A percentile compares a stretch with the other conserved stretches of the same genome.
Evolutionary conservation across 306 rosid genomes (phyloP).

Genomic region (Dalbergia oliveri): DNA sequence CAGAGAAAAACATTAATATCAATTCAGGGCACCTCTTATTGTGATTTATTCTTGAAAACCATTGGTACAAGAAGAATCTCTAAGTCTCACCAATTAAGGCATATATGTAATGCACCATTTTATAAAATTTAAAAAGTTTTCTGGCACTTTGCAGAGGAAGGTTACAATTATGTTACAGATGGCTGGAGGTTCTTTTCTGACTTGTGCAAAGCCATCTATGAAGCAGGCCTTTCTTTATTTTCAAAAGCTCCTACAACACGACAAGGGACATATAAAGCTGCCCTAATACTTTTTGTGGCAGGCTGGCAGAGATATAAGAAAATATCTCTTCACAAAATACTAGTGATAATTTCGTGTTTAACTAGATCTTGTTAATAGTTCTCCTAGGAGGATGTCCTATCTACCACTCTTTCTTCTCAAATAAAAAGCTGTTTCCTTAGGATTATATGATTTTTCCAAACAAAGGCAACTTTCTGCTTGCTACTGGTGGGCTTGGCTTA

Average conservation of each 20-base stretch:
- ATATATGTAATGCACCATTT: background rate
- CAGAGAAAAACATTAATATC: constrained; percentile 36
- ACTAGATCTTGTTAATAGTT: constrained; percentile 1
- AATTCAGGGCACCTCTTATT: constrained; percentile 37
- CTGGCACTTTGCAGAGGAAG: constrained; percentile 18
- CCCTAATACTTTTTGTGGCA: background rate
- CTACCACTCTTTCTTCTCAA: constrained; percentile 18
- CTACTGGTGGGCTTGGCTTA: background rate
- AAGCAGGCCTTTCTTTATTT: constrained; percentile 7
- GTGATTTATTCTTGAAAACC: constrained; percentile 14
- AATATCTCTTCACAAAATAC: constrained; percentile 19
- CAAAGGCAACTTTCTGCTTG: background rate
- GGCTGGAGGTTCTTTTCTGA: constrained; percentile 1
- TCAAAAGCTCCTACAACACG: constrained; percentile 15
- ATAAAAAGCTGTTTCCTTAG: background rate
- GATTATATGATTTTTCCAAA: background rate
- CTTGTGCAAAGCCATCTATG: constrained; percentile 23
- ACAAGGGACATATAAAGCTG: constrained; percentile 2
- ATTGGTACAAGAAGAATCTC: background rate
- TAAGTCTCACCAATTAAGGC: constrained; percentile 19
- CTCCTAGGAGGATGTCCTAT: background rate
- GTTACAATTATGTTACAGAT: constrained; percentile 8
- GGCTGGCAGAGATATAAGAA: background rate
- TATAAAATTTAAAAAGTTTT: constrained; percentile 5
- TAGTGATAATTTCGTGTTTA: constrained; percentile 8